These are phyloP conservation scores for Solanum commersonii DNA, from an alignment of 257 asterid genomes.

Conservation along the genomic window DNA sequence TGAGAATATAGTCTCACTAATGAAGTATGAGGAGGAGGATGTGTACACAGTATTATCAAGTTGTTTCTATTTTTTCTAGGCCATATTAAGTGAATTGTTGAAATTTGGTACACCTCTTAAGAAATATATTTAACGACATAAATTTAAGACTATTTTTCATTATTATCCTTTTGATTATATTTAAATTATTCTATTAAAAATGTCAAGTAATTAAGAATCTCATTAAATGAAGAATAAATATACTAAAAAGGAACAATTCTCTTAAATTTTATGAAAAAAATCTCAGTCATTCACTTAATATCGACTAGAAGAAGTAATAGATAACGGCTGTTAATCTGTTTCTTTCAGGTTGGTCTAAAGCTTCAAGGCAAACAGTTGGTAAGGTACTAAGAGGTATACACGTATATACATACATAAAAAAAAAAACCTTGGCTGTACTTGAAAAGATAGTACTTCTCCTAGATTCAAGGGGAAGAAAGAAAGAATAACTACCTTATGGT, in stretches of 20 bases:
- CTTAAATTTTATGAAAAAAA: no score
- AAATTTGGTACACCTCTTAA: no score
- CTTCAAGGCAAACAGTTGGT: not conserved
- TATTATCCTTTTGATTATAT: not conserved
- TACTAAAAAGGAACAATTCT: not conserved
- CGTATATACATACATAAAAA: not conserved
- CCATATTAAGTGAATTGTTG: no score
- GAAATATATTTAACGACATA: not conserved
- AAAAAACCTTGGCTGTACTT: not conserved
- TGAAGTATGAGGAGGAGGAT: not conserved
- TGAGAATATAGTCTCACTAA: not conserved
- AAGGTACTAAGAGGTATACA: not conserved
- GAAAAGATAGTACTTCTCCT: not conserved
- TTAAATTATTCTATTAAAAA: no score
- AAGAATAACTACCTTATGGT: not conserved
- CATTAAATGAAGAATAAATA: not conserved
- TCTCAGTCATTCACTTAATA: no score
- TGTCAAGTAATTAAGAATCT: not conserved
- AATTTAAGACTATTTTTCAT: not conserved
- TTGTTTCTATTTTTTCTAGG: no score
- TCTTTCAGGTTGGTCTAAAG: slow-evolving; percentile 20
- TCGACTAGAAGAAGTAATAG: no score
- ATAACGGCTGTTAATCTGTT: slow-evolving; percentile 4
- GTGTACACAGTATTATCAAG: not conserved
- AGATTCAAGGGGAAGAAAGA: not conserved